Base-by-base conservation (phyloP, 805 yeast species). In the Debaryomyces hansenii region DNA sequence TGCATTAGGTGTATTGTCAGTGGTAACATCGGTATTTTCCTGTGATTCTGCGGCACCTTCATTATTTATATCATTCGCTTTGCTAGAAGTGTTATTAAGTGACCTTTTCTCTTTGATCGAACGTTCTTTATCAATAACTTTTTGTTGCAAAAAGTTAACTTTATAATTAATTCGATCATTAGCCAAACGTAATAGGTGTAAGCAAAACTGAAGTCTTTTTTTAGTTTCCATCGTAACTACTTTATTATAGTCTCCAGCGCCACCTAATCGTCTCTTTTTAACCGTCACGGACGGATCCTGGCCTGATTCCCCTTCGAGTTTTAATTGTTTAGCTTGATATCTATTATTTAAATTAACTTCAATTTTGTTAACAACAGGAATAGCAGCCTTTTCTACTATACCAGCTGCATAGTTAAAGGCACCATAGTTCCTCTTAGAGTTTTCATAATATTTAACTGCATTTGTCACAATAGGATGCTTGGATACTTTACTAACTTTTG, bases 161-260 rank as follows among this genome's bases (percentile, higher is more conserved):
- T 89, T 82, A 40, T 78, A 72, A 40, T 85, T 83, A 28, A 90
- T 74, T 56, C 85, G 89, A 46, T 80, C 82, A 58, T 89, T 90
- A 3, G 97, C 97, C 41, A 89, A 72, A 58, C 85, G 85, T 46
- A 90, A 70, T 43, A 91, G 74, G 54, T 90, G 91, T 40, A 91
- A 74, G 56, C 96, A 82, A 58, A 92, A 86, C 32, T 87, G 83
- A 40, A 90, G 61, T 52, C 91, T 77, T 53, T 84, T 84, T 49
- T 88, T 80, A 20, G 91, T 85, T 57, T 89, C 96, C 46, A 82
- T 75, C 0, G 86, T 77, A 61, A 82, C 68, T 36, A 61, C 69
- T 10, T 36, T 42, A 16, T 43, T 36, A 27, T 12, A 70, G 53
- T 48, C 74, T 59, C 35, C 70, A 9, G 20, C 32, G 8, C 12